Base-by-base conservation (phyloP, 2,329 filamentous ascomycete species). In the Plenodomus biglobosus region DNA sequence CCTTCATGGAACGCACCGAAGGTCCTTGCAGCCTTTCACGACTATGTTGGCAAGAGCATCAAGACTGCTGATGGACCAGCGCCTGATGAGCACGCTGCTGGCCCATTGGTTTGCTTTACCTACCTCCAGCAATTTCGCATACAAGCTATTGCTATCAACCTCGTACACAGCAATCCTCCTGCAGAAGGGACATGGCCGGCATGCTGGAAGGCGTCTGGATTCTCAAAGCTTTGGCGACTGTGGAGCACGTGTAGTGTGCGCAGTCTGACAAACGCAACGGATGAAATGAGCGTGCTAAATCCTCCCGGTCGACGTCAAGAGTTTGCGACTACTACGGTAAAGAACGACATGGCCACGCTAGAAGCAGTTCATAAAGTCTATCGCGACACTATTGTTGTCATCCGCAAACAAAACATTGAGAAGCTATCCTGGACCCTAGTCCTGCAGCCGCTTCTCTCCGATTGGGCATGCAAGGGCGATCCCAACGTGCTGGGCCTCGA, bases 61-160 rank as follows among this genome's bases (percentile, higher is more conserved):
- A 38, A 45, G 2, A 30, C 48, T 4, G 51, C 45, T 6, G n/a
- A 52, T 18, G 41, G 38, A 21, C 46, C 44, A 22, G 34, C 38
- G 22, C 55, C 70, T 3, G 59, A 67, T 6, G 44, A 83, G 2
- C 63, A 80, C 18, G 65, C 66, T 2, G 77, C 78, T 3, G 65
- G 78, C 3, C 75, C 76, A 22, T 73, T 83, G 56, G 82, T 82
- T 48, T 81, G 79, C 16, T 75, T 78, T 51, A 72, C 84, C 59
- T 83, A 84, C 63, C 69, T 76, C 2, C 82, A 86, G 54, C 83
- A 81, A 59, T 81, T 81, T 0, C 81, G 77, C 15, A 2, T 76
- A 73, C 15, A 82, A 58, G 73, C 77, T 19, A 75, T 76, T 0
- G 50, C 73, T 6, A 65, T 74, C 1, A 71, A 74, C 15, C 47